phyloP scores from a whole-genome alignment of 805 yeast genomes.

The Starmera pachycereana region DNA sequence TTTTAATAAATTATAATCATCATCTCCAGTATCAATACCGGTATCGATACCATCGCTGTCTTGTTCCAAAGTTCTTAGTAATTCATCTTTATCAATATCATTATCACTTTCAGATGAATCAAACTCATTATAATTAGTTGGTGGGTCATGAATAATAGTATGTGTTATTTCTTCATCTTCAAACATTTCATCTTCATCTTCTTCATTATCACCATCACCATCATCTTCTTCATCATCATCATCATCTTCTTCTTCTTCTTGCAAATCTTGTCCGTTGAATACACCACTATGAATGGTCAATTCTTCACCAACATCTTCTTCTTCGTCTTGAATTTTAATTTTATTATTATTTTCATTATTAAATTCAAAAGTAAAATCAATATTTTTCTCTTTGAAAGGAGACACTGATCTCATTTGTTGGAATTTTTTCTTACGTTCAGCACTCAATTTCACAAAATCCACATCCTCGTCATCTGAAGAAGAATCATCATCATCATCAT shows the following conservation, averaged over 20 bases:
- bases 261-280: too few relatives aligned
- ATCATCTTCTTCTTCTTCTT: constrained; percentile 1
- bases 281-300: constrained; percentile 12
- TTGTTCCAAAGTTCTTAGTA: constrained; percentile 25
- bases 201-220: constrained; percentile 9
- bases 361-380: constrained; percentile 31
- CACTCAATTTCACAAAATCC: constrained; percentile 64
- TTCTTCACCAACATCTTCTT: constrained; percentile 59
- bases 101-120: constrained; percentile 41
- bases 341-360: constrained; percentile 29
- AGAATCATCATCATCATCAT: constrained; percentile 29
- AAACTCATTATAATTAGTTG: neutral
- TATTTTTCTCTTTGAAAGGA: constrained; percentile 21
- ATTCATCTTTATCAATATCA: constrained; percentile 44
- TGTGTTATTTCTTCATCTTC: constrained; percentile 14
- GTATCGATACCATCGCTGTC: constrained; percentile 25
- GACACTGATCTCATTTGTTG: constrained; percentile 2
- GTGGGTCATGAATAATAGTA: constrained; percentile 6
- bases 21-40: constrained; percentile 25
- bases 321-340: constrained; percentile 15
- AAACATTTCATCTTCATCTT: constrained; percentile 7
- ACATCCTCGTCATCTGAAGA: constrained; percentile 59
- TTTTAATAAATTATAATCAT: constrained; percentile 25
- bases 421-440: constrained; percentile 50
- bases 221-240: constrained; percentile 8